Evolutionary conservation across 2,329 filamentous ascomycete species (phyloP).

Genomic region (Verticillium dahliae): DNA sequence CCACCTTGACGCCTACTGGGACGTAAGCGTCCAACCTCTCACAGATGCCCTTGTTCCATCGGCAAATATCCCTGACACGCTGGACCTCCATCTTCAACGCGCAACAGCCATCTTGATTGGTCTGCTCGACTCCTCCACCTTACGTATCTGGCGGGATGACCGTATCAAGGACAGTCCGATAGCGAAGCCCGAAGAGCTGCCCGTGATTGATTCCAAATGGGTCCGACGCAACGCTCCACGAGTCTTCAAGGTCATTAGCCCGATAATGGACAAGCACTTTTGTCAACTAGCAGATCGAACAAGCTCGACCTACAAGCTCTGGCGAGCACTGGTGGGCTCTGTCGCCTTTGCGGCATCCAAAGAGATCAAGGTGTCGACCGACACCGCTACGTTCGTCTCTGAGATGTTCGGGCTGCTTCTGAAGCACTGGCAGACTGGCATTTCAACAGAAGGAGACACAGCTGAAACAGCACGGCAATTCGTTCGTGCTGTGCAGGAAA

Average conservation of each 20-base stretch:
- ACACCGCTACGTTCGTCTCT: conserved; percentile 75
- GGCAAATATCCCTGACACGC: conserved; percentile 24
- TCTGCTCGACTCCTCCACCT: conserved; percentile 56
- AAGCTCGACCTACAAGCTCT: conserved; percentile 47
- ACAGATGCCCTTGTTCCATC: conserved; percentile 26
- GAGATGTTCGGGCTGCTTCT: conserved; percentile 63
- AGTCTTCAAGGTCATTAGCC: conserved; percentile 56
- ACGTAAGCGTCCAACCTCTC: conserved; percentile 59
- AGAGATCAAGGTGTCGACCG: conserved; percentile 82
- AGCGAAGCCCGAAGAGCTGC: conserved; percentile 67
- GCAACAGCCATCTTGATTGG: conserved; percentile 61
- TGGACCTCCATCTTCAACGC: conserved; percentile 47
- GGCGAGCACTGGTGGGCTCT: conserved; percentile 55
- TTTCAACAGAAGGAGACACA: conserved; percentile 36
- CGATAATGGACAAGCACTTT: conserved; percentile 56
- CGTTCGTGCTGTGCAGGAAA: conserved; percentile 45
- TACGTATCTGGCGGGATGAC: conserved; percentile 66
- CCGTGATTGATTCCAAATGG: conserved; percentile 81
- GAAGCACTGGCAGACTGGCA: conserved; percentile 59
- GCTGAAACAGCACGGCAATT: conserved; percentile 42
- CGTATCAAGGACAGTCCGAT: conserved; percentile 56
- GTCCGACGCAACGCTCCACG: conserved; percentile 62
- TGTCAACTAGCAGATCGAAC: conserved; percentile 54
- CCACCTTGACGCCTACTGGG: conserved; percentile 75
- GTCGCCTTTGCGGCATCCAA: conserved; percentile 66